Base-by-base conservation (phyloP, 202 grass and related monocot species). In the Musa balbisiana region DNA sequence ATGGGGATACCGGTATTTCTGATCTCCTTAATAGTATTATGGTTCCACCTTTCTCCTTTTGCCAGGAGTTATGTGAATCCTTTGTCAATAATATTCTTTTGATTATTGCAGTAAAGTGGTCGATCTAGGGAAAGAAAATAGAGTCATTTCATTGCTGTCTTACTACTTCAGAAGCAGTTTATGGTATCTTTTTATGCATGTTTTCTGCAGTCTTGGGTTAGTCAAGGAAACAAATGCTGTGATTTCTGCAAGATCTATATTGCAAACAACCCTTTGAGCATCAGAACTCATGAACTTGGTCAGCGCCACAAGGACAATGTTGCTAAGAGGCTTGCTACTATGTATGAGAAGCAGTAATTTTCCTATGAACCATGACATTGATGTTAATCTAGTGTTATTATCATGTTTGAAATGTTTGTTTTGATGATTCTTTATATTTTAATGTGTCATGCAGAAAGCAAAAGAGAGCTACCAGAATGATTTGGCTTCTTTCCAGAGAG, bases 161-260 rank as follows among this genome's bases (percentile, higher is more conserved):
- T 49, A 33, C 14, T 9, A 69, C 13, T 22, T 49, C 66, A 15
- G 26, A 49, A 49, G 8, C 13, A 69, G 16, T 24, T 23, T 52
- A 64, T 52, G 8, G 15, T 76, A 53, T 58, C n/a, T 71, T 75
- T 79, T 56, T 24, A 8, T 69, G 1, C 33, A 43, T 43, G 71
- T 3, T 78, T 86, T 3, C 86, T 99, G 62, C 87, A 99, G 95
- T 99, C 94, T 19, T 99, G 95, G 91, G 95, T 99, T 83, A 99
- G 91, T 85, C 89, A 94, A 79, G 95, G 91, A 82, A 99, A 94
- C 79, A 99, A 99, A 92, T 94, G 91, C 91, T 99, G 95, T 6
- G 91, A 99, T 52, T 81, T 94, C 11, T 92, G 95, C 76, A 92
- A 99, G 77, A 95, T 99, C 58, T 99, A 83, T 70, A 92, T 95